Percentiles rank a stretch among this genome's conserved stretches.
Conservation (phyloP, 1,284 basidiomycete genomes). For the Austropuccinia psidii region DNA sequence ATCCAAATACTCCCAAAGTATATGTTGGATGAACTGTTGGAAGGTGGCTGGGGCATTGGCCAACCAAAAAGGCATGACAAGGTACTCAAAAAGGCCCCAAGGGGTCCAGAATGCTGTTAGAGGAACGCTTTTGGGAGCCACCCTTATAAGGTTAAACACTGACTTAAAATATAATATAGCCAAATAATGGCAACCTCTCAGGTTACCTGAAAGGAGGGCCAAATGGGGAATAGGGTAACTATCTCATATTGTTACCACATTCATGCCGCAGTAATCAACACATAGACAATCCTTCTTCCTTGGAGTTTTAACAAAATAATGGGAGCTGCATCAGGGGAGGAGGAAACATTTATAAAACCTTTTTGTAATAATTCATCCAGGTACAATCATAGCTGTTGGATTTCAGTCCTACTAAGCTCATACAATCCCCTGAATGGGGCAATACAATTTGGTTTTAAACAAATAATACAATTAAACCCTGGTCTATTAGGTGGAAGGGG, state of each 20-base stretch:
- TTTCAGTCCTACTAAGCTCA: not conserved
- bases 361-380: slow-evolving; percentile 2
- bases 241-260: slow-evolving; percentile 38
- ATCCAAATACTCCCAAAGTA: not conserved
- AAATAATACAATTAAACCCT: slow-evolving; percentile 1
- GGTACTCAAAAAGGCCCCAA: slow-evolving; percentile 1
- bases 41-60: not conserved
- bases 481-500: not conserved
- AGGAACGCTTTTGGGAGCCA: slow-evolving; percentile 34
- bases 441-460: not conserved
- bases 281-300: slow-evolving; percentile 36
- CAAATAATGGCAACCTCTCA: not conserved
- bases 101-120: not conserved
- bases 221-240: slow-evolving; percentile 9
- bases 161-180: slow-evolving; percentile 45
- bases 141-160: slow-evolving; percentile 45
- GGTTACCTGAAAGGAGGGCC: not conserved
- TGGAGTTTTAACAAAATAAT: slow-evolving; percentile 36
- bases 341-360: slow-evolving; percentile 10
- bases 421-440: not conserved
- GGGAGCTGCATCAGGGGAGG: slow-evolving; percentile 11
- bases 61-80: slow-evolving; percentile 2
- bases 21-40: not conserved
- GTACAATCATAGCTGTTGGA: not conserved
- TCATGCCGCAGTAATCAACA: slow-evolving; percentile 37